Evolutionary conservation across 176 grass and related monocot species (phyloP).

Genomic region (Musa acuminata): DNA sequence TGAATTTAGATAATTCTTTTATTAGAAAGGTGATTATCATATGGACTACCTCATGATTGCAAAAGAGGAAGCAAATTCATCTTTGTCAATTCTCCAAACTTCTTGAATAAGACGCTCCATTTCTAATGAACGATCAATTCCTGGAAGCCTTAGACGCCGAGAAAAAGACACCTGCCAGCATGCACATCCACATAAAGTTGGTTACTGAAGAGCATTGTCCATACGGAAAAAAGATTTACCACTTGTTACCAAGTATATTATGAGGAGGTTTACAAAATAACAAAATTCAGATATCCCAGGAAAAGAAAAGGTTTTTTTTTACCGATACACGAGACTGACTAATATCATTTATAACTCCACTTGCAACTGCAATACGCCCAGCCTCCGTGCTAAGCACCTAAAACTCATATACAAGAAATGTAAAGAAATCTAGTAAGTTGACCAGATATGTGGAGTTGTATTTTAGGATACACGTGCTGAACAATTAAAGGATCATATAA

Average conservation of each 20-base stretch:
- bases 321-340: slow-evolving; percentile 55
- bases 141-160: slow-evolving; percentile 62
- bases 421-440: neutral
- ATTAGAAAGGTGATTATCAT: neutral
- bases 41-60: slow-evolving; percentile 60
- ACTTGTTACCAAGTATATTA: neutral
- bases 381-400: slow-evolving; percentile 90
- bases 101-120: slow-evolving; percentile 37
- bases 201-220: neutral
- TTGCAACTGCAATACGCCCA: slow-evolving; percentile 66
- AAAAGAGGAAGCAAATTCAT: slow-evolving; percentile 80
- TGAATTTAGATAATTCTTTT: slow-evolving; percentile 22
- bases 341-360: slow-evolving; percentile 71
- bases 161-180: slow-evolving; percentile 64
- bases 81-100: slow-evolving; percentile 86
- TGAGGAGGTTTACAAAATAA: slow-evolving; percentile 3
- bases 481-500: neutral
- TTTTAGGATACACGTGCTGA: too few species aligned
- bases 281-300: slow-evolving; percentile 5
- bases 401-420: neutral
- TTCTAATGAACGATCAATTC: slow-evolving; percentile 45
- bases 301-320: slow-evolving; percentile 15
- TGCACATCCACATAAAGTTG: slow-evolving; percentile 23
- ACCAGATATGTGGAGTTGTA: neutral
- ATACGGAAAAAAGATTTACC: neutral